Evolutionary conservation across 2,329 filamentous ascomycete genomes (phyloP).

Genomic region (Stagonosporopsis rhizophila): DNA sequence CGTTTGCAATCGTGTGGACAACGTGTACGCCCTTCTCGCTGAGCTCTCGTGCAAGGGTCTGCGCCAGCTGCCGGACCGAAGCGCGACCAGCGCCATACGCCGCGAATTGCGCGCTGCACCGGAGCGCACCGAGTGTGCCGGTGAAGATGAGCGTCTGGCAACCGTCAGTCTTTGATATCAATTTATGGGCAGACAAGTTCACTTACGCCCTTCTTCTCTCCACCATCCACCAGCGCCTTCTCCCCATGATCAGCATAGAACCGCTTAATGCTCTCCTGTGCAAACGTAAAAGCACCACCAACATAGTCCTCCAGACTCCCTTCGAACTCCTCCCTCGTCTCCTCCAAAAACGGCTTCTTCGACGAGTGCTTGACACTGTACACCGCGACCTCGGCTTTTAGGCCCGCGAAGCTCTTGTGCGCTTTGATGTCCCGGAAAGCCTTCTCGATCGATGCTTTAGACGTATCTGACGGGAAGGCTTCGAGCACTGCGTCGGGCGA

Average conservation of each 20-base stretch:
- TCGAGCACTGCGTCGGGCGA: conserved; percentile 57
- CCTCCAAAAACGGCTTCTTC: conserved; percentile 63
- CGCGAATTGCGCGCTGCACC: conserved; percentile 62
- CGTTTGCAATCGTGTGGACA: conserved; percentile 66
- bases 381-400: conserved; percentile 62
- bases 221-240: conserved; percentile 54
- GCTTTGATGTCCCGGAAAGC: conserved; percentile 59
- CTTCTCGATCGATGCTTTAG: conserved; percentile 55
- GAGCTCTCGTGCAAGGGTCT: conserved; percentile 64
- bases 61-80: conserved; percentile 62
- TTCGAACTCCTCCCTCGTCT: conserved; percentile 57
- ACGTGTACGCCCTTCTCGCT: conserved; percentile 64
- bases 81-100: conserved; percentile 63
- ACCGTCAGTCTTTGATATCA: neutral
- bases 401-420: conserved; percentile 56
- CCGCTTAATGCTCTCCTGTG: conserved; percentile 60
- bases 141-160: conserved; percentile 62
- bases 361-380: conserved; percentile 64
- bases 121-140: conserved; percentile 61
- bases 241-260: conserved; percentile 62
- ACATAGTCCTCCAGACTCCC: conserved; percentile 60
- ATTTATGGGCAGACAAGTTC: neutral
- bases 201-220: conserved; percentile 59
- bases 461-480: conserved; percentile 61
- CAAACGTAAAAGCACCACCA: conserved; percentile 63